phyloP scores from a whole-genome alignment of 345 rosid species.

The sweet orange (Citrus sinensis) region DVS_A1.0 CM039167.1:7080501-7081000 shows the following conservation, averaged over 20 bases:
- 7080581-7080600: slow-evolving; percentile 35
- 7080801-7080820: slow-evolving; percentile 43
- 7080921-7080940: neutral
- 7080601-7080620: neutral
- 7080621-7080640: neutral
- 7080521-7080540: slow-evolving; percentile 35
- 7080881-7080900: too few species aligned
- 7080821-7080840: slow-evolving; percentile 28
- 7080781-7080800: slow-evolving; percentile 28
- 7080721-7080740: slow-evolving; percentile 46
- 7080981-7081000: neutral
- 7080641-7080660: neutral
- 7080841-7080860: slow-evolving; percentile 34
- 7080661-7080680: slow-evolving; percentile 26
- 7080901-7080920: too few species aligned
- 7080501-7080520: slow-evolving; percentile 35
- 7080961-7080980: too few species aligned
- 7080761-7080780: slow-evolving; percentile 34
- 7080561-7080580: slow-evolving; percentile 37
- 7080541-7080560: slow-evolving; percentile 31
- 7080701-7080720: slow-evolving; percentile 42
- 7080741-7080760: slow-evolving; percentile 39
- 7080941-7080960: neutral
- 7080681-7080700: slow-evolving; percentile 29
- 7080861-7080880: slow-evolving; percentile 24